Base-by-base conservation (phyloP, 2,329 filamentous ascomycete genomes). In the Hymenoscyphus repandus region DNA sequence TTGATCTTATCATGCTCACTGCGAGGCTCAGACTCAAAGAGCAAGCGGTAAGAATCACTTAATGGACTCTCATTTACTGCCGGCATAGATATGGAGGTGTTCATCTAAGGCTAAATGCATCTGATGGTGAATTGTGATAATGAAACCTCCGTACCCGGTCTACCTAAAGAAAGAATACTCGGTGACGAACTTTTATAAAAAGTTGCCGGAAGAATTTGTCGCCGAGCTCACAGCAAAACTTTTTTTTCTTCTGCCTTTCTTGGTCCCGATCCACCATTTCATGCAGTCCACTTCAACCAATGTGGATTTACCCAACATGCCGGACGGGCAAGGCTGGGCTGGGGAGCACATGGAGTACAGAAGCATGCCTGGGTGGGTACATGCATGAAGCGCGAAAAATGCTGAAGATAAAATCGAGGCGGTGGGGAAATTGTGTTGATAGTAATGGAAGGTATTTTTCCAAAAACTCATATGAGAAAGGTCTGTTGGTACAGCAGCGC, bases 271-370 rank as follows among this genome's bases (percentile, higher is more conserved):
- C 15, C 36, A 10, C 11, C 17, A 15, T 15, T 18, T 22, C 31
- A 11, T 10, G 27, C 6, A 27, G 20, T 13, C 44, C 44, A 20
- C 37, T 31, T 33, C 36, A 41, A 47, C 45, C 45, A 27, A 47
- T 32, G 45, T 47, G 45, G 45, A 41, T 47, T 47, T 41, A 47
- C 27, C 45, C 45, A 47, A 15, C 22, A 47, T 9, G 18, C 45
- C 45, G 45, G 45, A 27, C 7, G 22, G 22, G 30, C 15, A 47
- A 15, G 33, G 30, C 42, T 38, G 12, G 18, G 33, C 44, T 33
- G 32, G 33, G 44, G 32, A 34, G 17, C 17, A 18, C 43, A 36
- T 45, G 32, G 15, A 7, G 11, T 33, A n/a, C 22, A 27, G 22
- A 7, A 27, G 22, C 27, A 11, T 27, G n/a, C 12, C 18, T 33